Conservation (phyloP, 768 basidiomycete species). For the Tulasnella sp. region DNA sequence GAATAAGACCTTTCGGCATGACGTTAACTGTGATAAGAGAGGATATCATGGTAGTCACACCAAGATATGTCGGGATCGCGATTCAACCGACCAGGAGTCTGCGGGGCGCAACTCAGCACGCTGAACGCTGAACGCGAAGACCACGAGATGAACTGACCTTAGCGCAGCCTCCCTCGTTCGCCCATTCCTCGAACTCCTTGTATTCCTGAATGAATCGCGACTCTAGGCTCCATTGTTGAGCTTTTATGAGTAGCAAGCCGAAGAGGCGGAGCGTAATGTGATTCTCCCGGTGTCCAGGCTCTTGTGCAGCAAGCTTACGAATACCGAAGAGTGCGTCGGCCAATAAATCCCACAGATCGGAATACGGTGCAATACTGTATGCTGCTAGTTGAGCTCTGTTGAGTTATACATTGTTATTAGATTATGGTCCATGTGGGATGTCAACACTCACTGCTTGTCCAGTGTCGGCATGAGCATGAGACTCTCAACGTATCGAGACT, state of each 20-base stretch:
- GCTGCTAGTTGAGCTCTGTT: no score
- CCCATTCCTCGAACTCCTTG: background rate
- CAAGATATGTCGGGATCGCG: background rate
- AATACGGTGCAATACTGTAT: no score
- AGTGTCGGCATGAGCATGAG: no score
- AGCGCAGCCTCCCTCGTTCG: background rate
- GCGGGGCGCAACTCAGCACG: background rate
- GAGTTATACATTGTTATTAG: no score
- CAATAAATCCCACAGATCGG: background rate
- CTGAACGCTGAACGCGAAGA: background rate
- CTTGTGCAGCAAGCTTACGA: background rate
- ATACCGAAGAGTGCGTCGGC: background rate
- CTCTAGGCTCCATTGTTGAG: background rate
- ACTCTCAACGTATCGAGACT: no score
- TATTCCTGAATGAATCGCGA: background rate
- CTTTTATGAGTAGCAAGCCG: background rate
- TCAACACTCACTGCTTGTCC: no score
- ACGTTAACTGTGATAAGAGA: no score
- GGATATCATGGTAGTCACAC: background rate
- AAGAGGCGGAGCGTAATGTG: background rate
- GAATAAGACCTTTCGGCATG: no score
- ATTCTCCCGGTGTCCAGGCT: background rate
- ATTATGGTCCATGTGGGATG: no score
- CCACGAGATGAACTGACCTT: background rate
- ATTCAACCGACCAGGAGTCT: background rate